Evolutionary conservation across 2,329 filamentous ascomycete species (phyloP), one percentile per base, ranked within the genome.

Genomic region (Rachicladosporium sp.): DNA sequence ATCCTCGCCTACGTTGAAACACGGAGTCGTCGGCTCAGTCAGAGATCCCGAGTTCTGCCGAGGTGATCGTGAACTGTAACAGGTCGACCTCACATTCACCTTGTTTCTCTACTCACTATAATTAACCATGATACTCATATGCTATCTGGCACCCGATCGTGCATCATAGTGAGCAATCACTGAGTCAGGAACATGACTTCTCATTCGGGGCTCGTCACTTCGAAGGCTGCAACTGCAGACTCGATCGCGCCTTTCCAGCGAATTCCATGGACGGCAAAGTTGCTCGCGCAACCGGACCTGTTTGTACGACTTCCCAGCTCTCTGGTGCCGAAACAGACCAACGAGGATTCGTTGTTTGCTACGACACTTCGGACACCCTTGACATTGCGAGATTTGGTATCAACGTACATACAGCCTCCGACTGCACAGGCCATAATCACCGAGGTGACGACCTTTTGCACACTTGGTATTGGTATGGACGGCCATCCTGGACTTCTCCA

Each of bases 401-500:
- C 59, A 15, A 59, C 69, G 45, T 68, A 68, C 51, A 47, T 56
- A 7, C 55, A 53, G 5, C n/a, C 44, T 11, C 35, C 58, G 40
- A 54, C 9, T 58, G 37, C 52, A 42, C 29, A 41, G 53, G 34
- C 40, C 9, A 21, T 41, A 29, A 59, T 61, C 40, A 47, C 46
- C 15, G 58, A 65, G 47, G 50, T 66, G n/a, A 50, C 46, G 27
- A 58, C 56, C 2, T 51, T 69, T 6, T 48, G 66, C 36, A 56
- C 60, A n/a, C 21, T 79, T 1, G 74, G 71, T 1, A 49, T 60
- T 8, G 68, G 66, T 11, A 47, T 79, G 40, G 72, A 74, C 45
- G 76, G 76, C 2, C 69, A 70, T 47, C 58, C 69, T 2, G 55
- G 62, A 3, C 61, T 73, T 5, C 59, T 65, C 7, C 76, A 80